Evolutionary conservation across 345 rosid species (phyloP).

Genomic region (Citrus inodora): DNA sequence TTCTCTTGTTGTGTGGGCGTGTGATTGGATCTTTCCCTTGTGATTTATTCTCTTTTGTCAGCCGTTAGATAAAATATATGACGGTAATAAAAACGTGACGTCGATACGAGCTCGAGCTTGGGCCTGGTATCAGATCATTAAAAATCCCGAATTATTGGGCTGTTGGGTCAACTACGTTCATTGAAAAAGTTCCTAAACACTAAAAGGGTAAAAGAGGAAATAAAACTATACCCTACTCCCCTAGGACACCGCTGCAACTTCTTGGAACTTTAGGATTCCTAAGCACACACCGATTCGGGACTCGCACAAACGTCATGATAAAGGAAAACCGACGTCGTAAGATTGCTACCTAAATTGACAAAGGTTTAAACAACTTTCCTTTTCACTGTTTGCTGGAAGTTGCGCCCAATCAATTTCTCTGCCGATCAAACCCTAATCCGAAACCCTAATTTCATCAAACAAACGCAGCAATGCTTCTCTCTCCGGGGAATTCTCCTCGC

Average conservation of each 20-base stretch:
- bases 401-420: neutral
- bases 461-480: slow-evolving; percentile 48
- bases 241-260: neutral
- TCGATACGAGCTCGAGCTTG: neutral
- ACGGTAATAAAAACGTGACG: neutral
- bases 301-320: neutral
- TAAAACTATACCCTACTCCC: neutral
- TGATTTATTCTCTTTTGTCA: neutral
- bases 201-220: no score
- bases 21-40: neutral
- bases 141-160: neutral
- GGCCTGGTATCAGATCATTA: neutral
- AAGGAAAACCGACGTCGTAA: neutral
- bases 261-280: neutral
- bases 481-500: slow-evolving; percentile 83
- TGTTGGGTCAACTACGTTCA: neutral
- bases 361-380: neutral
- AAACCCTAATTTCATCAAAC: slow-evolving; percentile 4
- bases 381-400: neutral
- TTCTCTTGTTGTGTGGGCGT: neutral
- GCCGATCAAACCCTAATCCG: slow-evolving; percentile 10
- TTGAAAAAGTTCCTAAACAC: no score
- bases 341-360: no score
- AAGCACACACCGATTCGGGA: neutral
- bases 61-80: neutral